phyloP scores from a whole-genome alignment of 2,329 filamentous ascomycete genomes.

The Pyricularia pennisetigena region DNA sequence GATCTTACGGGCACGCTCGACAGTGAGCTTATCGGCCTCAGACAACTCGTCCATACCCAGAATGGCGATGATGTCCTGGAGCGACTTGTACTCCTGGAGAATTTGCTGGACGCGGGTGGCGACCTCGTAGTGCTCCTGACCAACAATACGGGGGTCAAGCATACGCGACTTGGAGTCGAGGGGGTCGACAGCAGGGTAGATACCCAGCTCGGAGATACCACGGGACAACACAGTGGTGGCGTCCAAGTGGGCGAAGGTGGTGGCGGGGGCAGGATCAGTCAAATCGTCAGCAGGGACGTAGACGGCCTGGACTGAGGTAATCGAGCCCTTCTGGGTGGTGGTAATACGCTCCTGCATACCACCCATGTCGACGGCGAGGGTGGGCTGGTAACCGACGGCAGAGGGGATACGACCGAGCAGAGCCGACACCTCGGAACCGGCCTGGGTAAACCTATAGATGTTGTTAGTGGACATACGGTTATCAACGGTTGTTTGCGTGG shows the following conservation, averaged over 20 bases:
- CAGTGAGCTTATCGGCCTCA: slow-evolving; percentile 97
- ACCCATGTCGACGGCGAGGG: slow-evolving; percentile 98
- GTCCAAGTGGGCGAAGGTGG: slow-evolving; percentile 99
- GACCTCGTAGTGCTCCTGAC: slow-evolving; percentile 93
- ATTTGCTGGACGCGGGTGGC: slow-evolving; percentile 97
- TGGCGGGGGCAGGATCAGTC: slow-evolving; percentile 98
- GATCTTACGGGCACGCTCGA: slow-evolving; percentile 99
- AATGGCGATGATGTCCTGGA: slow-evolving; percentile 99
- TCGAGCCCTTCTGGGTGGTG: slow-evolving; percentile 98
- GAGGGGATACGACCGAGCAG: slow-evolving; percentile 99
- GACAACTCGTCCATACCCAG: slow-evolving; percentile 99
- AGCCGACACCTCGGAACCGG: slow-evolving; percentile 99
- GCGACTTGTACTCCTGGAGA: slow-evolving; percentile 99
- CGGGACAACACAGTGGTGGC: slow-evolving; percentile 99
- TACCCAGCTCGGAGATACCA: slow-evolving; percentile 99
- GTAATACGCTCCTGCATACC: slow-evolving; percentile 99
- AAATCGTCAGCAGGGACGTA: slow-evolving; percentile 99
- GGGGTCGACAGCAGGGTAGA: slow-evolving; percentile 99
- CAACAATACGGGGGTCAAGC: slow-evolving; percentile 97
- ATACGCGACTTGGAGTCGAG: slow-evolving; percentile 99
- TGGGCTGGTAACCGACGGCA: slow-evolving; percentile 99
- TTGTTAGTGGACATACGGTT: slow-evolving; percentile 15
- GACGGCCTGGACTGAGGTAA: slow-evolving; percentile 99
- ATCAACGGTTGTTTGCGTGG: too few relatives aligned
- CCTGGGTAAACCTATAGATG: slow-evolving; percentile 99